A percentile compares a stretch with the other conserved stretches of the same genome.
phyloP scores from a whole-genome alignment of 129 eudicot genomes.

The Arctium minus region DNA sequence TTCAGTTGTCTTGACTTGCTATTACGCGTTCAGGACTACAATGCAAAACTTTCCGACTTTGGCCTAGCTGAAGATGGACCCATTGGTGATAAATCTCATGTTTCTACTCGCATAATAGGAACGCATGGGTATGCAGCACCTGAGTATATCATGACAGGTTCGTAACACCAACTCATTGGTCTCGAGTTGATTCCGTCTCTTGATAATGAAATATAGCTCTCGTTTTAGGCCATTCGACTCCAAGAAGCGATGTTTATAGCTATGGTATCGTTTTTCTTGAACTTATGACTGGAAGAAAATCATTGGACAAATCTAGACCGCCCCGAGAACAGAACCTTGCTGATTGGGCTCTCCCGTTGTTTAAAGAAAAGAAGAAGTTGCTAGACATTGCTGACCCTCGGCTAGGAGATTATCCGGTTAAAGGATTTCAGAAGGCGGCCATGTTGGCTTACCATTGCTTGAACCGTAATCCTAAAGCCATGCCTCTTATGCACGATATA shows the following conservation, averaged over 20 bases:
- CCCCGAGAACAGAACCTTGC: conserved; percentile 88
- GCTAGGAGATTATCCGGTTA: conserved; percentile 80
- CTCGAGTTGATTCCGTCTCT: neutral
- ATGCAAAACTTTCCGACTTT: conserved; percentile 90
- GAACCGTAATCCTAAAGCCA: conserved; percentile 89
- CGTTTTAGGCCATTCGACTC: conserved; percentile 70
- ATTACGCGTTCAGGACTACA: conserved; percentile 58
- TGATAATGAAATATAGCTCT: neutral
- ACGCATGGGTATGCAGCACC: conserved; percentile 97
- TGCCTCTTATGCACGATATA: conserved; percentile 95
- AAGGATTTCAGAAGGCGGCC: conserved; percentile 88
- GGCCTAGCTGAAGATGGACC: conserved; percentile 97
- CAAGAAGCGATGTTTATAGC: conserved; percentile 95
- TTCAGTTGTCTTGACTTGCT: conserved; percentile 12
- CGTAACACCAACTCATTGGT: neutral
- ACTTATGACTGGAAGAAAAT: conserved; percentile 91
- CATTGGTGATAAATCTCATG: conserved; percentile 93
- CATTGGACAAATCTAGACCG: conserved; percentile 80
- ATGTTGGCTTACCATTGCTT: conserved; percentile 97
- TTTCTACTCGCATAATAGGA: conserved; percentile 98
- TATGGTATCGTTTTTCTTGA: conserved; percentile 88
- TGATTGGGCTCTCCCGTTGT: conserved; percentile 92
- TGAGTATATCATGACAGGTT: conserved; percentile 94
- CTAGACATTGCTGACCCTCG: conserved; percentile 75
- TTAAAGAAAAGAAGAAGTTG: conserved; percentile 79